These are phyloP conservation scores for Zoysia japonica DNA, from an alignment of 176 grass and related monocot genomes.

Conservation along the genomic window DNA sequence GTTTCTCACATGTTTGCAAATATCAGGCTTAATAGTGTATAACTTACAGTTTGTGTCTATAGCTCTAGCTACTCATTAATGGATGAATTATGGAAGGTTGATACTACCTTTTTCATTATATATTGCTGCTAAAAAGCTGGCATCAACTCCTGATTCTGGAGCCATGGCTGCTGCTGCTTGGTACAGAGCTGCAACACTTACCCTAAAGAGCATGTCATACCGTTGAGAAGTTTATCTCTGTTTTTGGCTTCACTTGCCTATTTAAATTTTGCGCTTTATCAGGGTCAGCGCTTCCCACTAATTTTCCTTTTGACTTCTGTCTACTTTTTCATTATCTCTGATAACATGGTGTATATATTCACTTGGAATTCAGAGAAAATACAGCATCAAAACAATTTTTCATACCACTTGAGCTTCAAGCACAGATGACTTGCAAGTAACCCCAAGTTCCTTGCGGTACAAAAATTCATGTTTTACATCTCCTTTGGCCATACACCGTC, in stretches of 20 bases:
- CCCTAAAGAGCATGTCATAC: constrained; percentile 42
- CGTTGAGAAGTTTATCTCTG: constrained; percentile 13
- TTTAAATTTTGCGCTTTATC: not conserved
- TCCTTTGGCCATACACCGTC: too few relatives aligned
- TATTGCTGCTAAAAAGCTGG: constrained; percentile 62
- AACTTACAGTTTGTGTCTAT: too few relatives aligned
- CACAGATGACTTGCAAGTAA: too few relatives aligned
- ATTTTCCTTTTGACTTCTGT: not conserved
- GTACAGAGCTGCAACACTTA: constrained; percentile 64
- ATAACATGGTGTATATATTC: not conserved
- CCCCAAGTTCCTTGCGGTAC: too few relatives aligned
- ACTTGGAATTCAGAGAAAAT: too few relatives aligned
- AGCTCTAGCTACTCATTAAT: too few relatives aligned
- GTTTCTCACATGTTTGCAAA: too few relatives aligned
- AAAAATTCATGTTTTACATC: too few relatives aligned
- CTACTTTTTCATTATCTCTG: not conserved
- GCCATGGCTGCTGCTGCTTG: constrained; percentile 90
- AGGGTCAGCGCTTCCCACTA: not conserved
- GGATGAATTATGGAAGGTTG: too few relatives aligned
- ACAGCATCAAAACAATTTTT: too few relatives aligned
- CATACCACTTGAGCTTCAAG: too few relatives aligned
- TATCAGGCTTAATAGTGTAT: too few relatives aligned
- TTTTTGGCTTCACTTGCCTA: not conserved
- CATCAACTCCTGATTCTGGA: constrained; percentile 80
- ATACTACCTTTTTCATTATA: constrained; percentile 48